phyloP scores from a whole-genome alignment of 176 grass and related monocot species.

The Pontederia paniculata region DNA sequence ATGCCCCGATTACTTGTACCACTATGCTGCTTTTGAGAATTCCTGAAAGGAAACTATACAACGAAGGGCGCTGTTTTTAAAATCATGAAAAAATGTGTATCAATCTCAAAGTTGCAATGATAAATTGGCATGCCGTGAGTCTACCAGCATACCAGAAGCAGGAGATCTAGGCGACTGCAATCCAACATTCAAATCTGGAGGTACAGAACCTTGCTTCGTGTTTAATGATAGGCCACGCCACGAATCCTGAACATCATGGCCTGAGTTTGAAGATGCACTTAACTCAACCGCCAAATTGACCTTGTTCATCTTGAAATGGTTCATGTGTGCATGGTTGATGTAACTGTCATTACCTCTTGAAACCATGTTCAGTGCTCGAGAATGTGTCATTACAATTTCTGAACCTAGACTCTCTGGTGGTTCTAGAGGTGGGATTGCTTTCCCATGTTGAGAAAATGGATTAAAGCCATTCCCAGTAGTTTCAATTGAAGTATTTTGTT shows the following conservation, averaged over 20 bases:
- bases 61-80: conserved; percentile 1
- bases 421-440: background rate
- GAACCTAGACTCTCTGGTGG: conserved; percentile 2
- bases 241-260: background rate
- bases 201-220: conserved; percentile 5
- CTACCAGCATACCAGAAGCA: conserved; percentile 17
- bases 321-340: conserved; percentile 4
- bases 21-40: conserved; percentile 28
- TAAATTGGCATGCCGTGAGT: conserved; percentile 24
- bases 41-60: conserved; percentile 20
- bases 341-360: conserved; percentile 26
- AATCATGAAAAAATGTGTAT: conserved; percentile 16
- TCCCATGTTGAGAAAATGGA: conserved; percentile 13
- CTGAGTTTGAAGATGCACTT: conserved; percentile 11
- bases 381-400: conserved; percentile 1
- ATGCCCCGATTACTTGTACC: conserved; percentile 21
- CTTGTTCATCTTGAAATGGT: conserved; percentile 30
- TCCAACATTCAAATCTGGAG: conserved; percentile 19
- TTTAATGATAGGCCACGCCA: background rate
- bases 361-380: background rate
- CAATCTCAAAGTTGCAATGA: conserved; percentile 34
- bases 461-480: conserved; percentile 41
- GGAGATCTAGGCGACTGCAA: conserved; percentile 22
- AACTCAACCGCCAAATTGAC: conserved; percentile 19
- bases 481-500: conserved; percentile 12